Evolutionary conservation across 441 rosid species (phyloP).

Genomic region (Omphalea diandra): DNA sequence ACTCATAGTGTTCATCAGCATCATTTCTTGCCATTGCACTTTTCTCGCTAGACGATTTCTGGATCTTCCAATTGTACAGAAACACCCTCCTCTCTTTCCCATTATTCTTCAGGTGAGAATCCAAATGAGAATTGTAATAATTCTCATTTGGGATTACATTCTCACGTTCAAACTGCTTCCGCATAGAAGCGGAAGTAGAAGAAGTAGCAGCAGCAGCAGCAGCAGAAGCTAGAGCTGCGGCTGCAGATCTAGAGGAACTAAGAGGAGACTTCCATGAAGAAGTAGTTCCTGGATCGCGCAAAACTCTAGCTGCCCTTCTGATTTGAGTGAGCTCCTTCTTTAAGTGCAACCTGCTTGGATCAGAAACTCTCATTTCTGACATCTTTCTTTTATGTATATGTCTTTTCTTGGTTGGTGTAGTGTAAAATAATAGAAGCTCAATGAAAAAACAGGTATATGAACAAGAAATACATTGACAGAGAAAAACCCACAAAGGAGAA

Average conservation of each 20-base stretch:
- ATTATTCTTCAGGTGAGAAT: slow-evolving; percentile 30
- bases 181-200: slow-evolving; percentile 30
- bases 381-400: slow-evolving; percentile 25
- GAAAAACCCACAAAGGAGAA: slow-evolving; percentile 7
- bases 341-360: slow-evolving; percentile 76
- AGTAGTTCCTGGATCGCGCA: slow-evolving; percentile 92
- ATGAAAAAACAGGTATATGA: background rate
- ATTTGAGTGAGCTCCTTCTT: slow-evolving; percentile 91
- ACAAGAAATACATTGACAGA: background rate
- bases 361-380: slow-evolving; percentile 62
- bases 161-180: slow-evolving; percentile 24
- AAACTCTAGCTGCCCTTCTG: slow-evolving; percentile 72
- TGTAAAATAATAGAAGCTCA: background rate
- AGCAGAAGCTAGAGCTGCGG: slow-evolving; percentile 42
- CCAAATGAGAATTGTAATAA: slow-evolving; percentile 24
- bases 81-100: slow-evolving; percentile 61
- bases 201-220: slow-evolving; percentile 26
- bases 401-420: background rate
- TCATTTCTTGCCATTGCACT: slow-evolving; percentile 41
- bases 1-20: slow-evolving; percentile 33
- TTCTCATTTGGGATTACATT: slow-evolving; percentile 25
- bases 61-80: slow-evolving; percentile 80
- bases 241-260: slow-evolving; percentile 66
- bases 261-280: slow-evolving; percentile 89
- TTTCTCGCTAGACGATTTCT: slow-evolving; percentile 57